Evolutionary conservation across 257 asterid genomes (phyloP).

Genomic region (Solanum bukasovii): DNA sequence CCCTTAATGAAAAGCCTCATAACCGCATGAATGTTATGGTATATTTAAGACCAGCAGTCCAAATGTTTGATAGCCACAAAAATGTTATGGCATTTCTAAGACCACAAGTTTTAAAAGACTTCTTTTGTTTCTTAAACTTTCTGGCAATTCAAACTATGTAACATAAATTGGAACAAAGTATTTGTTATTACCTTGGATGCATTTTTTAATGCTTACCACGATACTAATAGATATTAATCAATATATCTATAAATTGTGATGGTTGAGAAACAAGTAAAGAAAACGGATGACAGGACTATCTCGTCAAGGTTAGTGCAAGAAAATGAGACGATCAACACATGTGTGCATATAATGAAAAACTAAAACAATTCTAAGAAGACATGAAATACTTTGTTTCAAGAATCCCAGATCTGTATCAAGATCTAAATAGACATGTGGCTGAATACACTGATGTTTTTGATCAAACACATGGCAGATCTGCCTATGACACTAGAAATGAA

Average conservation of each 20-base stretch:
- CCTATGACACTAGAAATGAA: no score
- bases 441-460: no score
- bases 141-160: background rate
- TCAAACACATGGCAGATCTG: no score
- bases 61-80: background rate
- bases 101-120: background rate
- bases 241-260: background rate
- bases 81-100: background rate
- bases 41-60: background rate
- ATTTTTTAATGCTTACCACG: background rate
- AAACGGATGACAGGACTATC: background rate
- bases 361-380: background rate
- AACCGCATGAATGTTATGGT: background rate
- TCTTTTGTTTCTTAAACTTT: background rate
- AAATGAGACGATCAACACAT: background rate
- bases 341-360: background rate
- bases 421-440: no score
- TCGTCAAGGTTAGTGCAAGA: background rate
- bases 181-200: background rate
- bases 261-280: background rate
- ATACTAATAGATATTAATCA: background rate
- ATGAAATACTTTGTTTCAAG: no score
- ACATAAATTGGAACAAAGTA: background rate
- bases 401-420: no score
- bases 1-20: background rate